Conservation (phyloP, 2,329 filamentous ascomycete genomes). For the Aspergillus aculeatinus region DNA sequence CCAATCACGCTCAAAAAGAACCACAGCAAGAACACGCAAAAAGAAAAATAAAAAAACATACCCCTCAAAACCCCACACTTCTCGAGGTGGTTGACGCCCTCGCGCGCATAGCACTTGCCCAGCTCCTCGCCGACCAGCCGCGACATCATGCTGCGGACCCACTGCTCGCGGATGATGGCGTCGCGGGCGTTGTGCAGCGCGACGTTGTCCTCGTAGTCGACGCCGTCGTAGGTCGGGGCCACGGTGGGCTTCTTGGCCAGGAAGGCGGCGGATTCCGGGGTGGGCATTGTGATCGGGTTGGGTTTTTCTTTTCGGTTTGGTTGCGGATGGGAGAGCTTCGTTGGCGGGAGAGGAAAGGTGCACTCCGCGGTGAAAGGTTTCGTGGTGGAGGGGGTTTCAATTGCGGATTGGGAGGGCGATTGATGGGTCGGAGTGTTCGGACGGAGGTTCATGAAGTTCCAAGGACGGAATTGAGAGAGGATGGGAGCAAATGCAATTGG, state of each 20-base stretch:
- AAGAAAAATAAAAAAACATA: conserved; percentile 39
- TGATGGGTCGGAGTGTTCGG: not conserved
- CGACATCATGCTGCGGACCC: conserved; percentile 69
- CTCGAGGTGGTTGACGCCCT: conserved; percentile 67
- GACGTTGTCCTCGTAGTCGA: conserved; percentile 65
- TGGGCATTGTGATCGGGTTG: conserved; percentile 54
- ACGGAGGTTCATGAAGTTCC: not conserved
- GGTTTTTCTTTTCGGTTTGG: not conserved
- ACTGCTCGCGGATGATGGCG: conserved; percentile 65
- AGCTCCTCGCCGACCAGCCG: conserved; percentile 64
- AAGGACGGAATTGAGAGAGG: not conserved
- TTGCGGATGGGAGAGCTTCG: too few relatives aligned
- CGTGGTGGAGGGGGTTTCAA: conserved; percentile 3
- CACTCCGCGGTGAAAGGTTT: conserved; percentile 5
- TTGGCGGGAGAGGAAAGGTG: not conserved
- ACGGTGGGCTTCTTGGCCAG: conserved; percentile 65
- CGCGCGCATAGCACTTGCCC: conserved; percentile 64
- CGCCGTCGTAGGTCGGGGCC: conserved; percentile 64
- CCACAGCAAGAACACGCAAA: not conserved
- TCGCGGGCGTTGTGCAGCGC: conserved; percentile 65
- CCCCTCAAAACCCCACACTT: conserved; percentile 66
- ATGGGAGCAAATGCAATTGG: conserved; percentile 20
- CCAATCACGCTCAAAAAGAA: too few relatives aligned
- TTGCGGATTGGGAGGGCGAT: too few relatives aligned
- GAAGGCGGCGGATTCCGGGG: conserved; percentile 63